Conservation (phyloP, 495 filamentous ascomycete genomes). For the Penicillium turbatum region DNA sequence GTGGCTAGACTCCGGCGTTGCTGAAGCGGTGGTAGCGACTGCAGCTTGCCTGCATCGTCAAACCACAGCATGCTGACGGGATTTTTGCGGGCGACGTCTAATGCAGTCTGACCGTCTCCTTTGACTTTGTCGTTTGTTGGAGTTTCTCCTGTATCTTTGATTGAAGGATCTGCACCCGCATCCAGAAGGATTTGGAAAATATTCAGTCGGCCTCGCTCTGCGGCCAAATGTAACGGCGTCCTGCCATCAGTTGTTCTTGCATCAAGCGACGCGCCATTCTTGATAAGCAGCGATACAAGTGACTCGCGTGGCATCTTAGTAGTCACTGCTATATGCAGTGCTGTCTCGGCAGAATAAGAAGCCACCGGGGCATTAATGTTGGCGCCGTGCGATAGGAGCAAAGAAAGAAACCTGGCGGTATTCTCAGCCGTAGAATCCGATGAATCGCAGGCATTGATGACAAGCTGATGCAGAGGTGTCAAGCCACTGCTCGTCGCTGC, state of each 20-base stretch:
- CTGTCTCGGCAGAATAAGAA: constrained; percentile 18
- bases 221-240: constrained; percentile 39
- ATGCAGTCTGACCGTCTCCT: constrained; percentile 18
- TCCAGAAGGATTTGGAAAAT: constrained; percentile 28
- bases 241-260: constrained; percentile 27
- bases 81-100: constrained; percentile 23
- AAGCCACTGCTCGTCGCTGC: constrained; percentile 22
- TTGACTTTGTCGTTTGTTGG: constrained; percentile 8
- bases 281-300: constrained; percentile 28
- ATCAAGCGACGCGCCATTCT: constrained; percentile 30
- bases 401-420: constrained; percentile 20
- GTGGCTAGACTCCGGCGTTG: constrained; percentile 8
- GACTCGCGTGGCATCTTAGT: constrained; percentile 13
- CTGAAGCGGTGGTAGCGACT: neutral
- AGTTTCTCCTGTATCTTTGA: constrained; percentile 17
- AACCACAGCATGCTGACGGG: constrained; percentile 25
- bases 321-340: constrained; percentile 28
- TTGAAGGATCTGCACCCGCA: constrained; percentile 24
- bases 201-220: constrained; percentile 27
- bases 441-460: constrained; percentile 16
- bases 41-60: constrained; percentile 27
- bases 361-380: constrained; percentile 20
- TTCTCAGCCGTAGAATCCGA: constrained; percentile 18
- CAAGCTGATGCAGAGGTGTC: constrained; percentile 30
- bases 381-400: constrained; percentile 25